Percentiles rank a stretch among this genome's conserved stretches.
Conservation (phyloP, 306 rosid genomes). For the Fagus crenata region DNA sequence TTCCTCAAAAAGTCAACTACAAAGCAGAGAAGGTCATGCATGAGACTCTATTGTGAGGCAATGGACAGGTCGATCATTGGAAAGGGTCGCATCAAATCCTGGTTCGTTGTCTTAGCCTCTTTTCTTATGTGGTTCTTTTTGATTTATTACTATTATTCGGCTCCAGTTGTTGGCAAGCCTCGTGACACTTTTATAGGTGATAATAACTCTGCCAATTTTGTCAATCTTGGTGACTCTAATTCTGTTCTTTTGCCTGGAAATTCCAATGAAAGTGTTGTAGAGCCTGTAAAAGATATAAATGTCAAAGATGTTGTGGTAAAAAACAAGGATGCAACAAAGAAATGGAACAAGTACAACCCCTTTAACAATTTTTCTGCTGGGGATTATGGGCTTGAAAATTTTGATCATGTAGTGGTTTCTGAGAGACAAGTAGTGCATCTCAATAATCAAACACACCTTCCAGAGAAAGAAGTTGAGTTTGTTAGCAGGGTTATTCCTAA, state of each 20-base stretch:
- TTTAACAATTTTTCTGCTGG: neutral
- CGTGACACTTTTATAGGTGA: neutral
- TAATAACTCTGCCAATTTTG: conserved; percentile 1
- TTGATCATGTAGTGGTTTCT: neutral
- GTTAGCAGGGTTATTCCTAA: neutral
- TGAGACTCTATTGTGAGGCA: neutral
- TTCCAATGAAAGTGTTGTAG: neutral
- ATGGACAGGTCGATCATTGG: conserved; percentile 15
- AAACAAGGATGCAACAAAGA: neutral
- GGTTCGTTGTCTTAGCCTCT: conserved; percentile 35
- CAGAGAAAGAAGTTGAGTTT: neutral
- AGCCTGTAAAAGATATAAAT: neutral
- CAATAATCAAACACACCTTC: neutral
- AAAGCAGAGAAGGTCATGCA: neutral
- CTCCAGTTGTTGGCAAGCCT: neutral
- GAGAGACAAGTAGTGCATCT: neutral
- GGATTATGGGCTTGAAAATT: neutral
- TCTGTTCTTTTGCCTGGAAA: neutral
- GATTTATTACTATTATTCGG: conserved; percentile 22
- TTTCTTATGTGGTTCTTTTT: conserved; percentile 33
- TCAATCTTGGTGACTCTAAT: conserved; percentile 1
- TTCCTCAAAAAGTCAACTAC: neutral
- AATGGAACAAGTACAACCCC: conserved; percentile 2
- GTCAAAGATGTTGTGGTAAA: neutral
- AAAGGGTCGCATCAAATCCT: conserved; percentile 15